Base-by-base conservation (phyloP, 2,329 filamentous ascomycete genomes). In the Colletotrichum musicola region DNA sequence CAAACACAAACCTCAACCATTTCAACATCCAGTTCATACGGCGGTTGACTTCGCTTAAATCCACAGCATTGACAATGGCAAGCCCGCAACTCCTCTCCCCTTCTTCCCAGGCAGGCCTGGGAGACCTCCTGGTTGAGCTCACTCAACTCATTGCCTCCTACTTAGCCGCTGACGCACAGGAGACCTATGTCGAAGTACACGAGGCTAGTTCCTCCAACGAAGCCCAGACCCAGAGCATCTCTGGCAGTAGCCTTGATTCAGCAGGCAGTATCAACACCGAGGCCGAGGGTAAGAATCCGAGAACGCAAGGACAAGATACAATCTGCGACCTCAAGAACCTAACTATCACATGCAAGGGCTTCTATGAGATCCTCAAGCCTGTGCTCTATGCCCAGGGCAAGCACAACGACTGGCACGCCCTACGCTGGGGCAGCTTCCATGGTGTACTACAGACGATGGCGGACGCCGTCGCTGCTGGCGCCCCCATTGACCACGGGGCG, bases 341-440 rank as follows among this genome's bases (percentile, higher is more conserved):
- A 6, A 22, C 20, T 3, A 2, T 64, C 4, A 20, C 46, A n/a
- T 64, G 53, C n/a, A 64, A 12, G 16, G 18, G 13, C 13, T 27
- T 68, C 12, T 54, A 47, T 47, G 13, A 46, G 6, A 27, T 53
- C 4, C 13, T 68, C 12, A 20, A 22, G 13, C 25, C 46, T 4
- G 13, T 27, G 46, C 16, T 68, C 3, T 68, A 68, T 20, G 6
- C 18, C n/a, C 42, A 18, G 40, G 51, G 47, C 22, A 27, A 47
- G 4, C 16, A 59, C 22, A 42, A 55, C 30, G 38, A 64, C 20
- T 59, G 65, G 49, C 64, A 68, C 20, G 54, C 54, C 9, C 40
- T 59, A 13, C 42, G 61, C 14, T 54, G 61, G 54, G 49, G 38
- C 13, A 50, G 46, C 20, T 64, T 64, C 22, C 20, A 55, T 38